Evolutionary conservation across 176 grass and related monocot genomes (phyloP), one percentile per base, ranked within the genome.

Genomic region (Phoenix roebelenii): DNA sequence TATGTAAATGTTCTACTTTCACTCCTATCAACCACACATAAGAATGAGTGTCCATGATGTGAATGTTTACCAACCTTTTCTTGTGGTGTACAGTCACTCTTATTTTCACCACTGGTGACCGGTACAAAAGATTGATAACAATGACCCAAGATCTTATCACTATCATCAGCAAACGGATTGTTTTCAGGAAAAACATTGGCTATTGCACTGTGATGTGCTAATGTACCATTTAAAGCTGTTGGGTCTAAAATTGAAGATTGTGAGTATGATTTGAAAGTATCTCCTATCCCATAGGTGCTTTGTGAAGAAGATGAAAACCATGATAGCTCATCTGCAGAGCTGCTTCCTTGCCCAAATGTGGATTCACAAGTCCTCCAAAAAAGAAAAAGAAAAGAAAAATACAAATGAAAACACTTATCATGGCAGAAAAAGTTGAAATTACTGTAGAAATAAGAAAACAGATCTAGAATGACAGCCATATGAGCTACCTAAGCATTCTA

Each of bases 301-400:
- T 71, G 51, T 9, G 81, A 75, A 55, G 55, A 83, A 23, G 76
- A 51, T 16, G 80, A 83, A 22, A 78, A 51, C 66, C 70, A 77
- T 64, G 80, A 28, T 4, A 63, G 50, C 26, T 61, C 78, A 6
- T 82, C 82, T 9, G 74, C 69, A 4, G 39, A 72, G 44, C 49
- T 66, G 70, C 61, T 77, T 52, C 65, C 81, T 53, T 63, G 65
- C 54, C 77, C 86, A 82, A 69, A 76, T 19, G 59, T 35, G 1
- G 71, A 62, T 28, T 54, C 59, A 54, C 59, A 54, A 54, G 58
- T 73, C 82, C 71, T 89, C 74, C 63, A 75, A 49, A 35, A 35
- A 7, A 35, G 32, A 59, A 77, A 59, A 77, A 56, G 17, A 49
- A 35, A 44, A 60, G 49, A 63, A 68, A 58, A 57, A 25, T 12